phyloP scores from a whole-genome alignment of 495 filamentous ascomycete genomes.

The Neurospora sp. region DNA sequence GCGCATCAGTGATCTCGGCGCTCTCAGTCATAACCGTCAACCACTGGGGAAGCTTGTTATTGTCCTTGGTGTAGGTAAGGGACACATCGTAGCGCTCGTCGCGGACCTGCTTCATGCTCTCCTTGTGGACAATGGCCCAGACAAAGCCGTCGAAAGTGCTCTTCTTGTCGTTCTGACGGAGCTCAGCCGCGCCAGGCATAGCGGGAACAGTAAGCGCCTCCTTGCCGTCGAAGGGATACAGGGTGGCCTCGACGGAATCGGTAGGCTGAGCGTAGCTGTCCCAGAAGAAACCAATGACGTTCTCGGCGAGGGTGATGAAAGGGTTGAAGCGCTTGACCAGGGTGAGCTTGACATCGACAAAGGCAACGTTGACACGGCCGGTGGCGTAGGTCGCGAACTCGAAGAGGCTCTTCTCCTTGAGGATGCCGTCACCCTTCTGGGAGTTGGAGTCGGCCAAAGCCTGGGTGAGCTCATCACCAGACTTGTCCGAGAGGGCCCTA shows the following conservation, averaged over 20 bases:
- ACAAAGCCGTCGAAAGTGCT: constrained; percentile 84
- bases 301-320: constrained; percentile 57
- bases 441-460: constrained; percentile 21
- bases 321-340: constrained; percentile 90
- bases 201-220: constrained; percentile 62
- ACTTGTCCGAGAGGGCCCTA: constrained; percentile 24
- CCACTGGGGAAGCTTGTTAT: constrained; percentile 84
- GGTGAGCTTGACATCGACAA: constrained; percentile 72
- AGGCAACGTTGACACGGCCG: constrained; percentile 87
- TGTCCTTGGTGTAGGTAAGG: constrained; percentile 84
- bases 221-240: constrained; percentile 85
- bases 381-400: constrained; percentile 89
- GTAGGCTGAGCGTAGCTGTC: constrained; percentile 53
- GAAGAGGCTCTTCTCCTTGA: constrained; percentile 75
- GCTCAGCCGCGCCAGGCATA: constrained; percentile 45
- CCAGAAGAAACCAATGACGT: constrained; percentile 62
- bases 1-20: constrained; percentile 81
- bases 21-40: constrained; percentile 92
- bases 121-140: constrained; percentile 92
- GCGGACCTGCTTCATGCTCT: constrained; percentile 77
- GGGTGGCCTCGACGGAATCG: constrained; percentile 62
- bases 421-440: constrained; percentile 42
- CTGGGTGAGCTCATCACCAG: constrained; percentile 32
- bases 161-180: constrained; percentile 50
- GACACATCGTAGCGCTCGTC: constrained; percentile 92